These are phyloP conservation scores for Gossypium gossypioides DNA, from an alignment of 441 rosid genomes.

Conservation along the genomic window DNA sequence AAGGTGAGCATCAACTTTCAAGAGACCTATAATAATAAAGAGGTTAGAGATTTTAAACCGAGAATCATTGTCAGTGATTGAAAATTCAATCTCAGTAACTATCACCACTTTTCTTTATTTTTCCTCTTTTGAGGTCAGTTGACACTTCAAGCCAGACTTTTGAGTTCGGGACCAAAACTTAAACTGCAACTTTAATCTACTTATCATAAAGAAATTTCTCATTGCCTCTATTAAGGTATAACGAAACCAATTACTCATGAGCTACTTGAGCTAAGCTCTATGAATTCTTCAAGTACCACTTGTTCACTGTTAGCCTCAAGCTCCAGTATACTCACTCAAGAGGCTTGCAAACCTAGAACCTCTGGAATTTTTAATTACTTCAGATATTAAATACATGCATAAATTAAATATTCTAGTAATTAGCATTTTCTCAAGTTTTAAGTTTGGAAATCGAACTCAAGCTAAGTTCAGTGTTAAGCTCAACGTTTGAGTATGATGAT, in stretches of 20 bases:
- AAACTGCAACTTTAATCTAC: neutral
- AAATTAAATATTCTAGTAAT: neutral
- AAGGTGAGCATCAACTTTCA: neutral
- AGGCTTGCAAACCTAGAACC: neutral
- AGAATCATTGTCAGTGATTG: neutral
- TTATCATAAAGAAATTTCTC: neutral
- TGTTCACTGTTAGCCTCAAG: neutral
- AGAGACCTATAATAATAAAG: neutral
- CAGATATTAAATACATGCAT: neutral
- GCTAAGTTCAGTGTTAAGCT: neutral
- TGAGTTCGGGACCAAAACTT: neutral
- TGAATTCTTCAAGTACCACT: neutral
- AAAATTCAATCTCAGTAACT: neutral
- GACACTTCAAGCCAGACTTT: neutral
- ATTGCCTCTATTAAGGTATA: neutral
- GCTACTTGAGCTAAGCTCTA: neutral
- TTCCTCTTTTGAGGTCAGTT: neutral
- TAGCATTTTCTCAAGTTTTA: neutral
- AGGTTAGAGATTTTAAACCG: neutral
- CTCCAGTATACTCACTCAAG: neutral
- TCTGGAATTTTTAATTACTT: neutral
- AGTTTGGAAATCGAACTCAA: neutral
- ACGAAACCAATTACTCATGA: neutral
- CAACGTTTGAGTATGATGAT: neutral
- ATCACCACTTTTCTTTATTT: neutral